Evolutionary conservation across 169 alveolate species (phyloP), one percentile per base, ranked within the genome.

Genomic region (Perkinsus chesapeaki): DNA sequence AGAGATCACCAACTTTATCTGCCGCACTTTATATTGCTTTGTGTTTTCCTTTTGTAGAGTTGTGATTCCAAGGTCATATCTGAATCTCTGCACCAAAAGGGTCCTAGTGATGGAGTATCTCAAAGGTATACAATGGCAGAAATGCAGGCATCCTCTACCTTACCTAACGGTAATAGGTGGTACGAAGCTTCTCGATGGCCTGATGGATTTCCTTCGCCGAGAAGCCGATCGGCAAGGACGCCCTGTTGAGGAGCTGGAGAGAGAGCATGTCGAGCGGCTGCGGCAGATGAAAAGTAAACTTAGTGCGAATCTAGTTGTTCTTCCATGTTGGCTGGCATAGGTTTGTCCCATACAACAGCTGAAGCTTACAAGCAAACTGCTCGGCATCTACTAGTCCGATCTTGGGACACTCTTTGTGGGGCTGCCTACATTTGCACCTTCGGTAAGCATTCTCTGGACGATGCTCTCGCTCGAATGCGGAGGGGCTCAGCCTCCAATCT

Each of bases 91-190:
- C 16, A 43, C 60, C 23, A 43, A 43, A 16, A 43, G 60, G 16
- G 92, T 91, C 23, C 37, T 91, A 60, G 92, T 91, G 37, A 91
- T 91, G 92, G 60, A 91, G 37, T 43, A 43, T 16, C 60, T 43
- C 60, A 43, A 16, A 43, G 60, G 60, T 43, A 16, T 9, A 9
- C 60, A 43, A n/a, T n/a, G n/a, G n/a, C n/a, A n/a, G n/a, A n/a
- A n/a, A 43, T 43, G 60, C 60, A 16, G 60, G 23, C 60, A 9
- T 43, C 60, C 60, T 16, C 23, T 43, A 43, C 60, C n/a, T n/a
- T n/a, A 16, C 60, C 60, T 16, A 43, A 16, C 60, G 5, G 60
- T 5, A 43, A 5, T 43, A 43, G 60, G 60, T 16, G 60, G 60
- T 5, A 43, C 60, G 60, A 43, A 43, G 60, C 60, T 43, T 43